Percentiles rank a stretch among this genome's conserved stretches.
Evolutionary conservation across 768 basidiomycete genomes (phyloP).

Genomic region (Boletus tylopilopsis): DNA sequence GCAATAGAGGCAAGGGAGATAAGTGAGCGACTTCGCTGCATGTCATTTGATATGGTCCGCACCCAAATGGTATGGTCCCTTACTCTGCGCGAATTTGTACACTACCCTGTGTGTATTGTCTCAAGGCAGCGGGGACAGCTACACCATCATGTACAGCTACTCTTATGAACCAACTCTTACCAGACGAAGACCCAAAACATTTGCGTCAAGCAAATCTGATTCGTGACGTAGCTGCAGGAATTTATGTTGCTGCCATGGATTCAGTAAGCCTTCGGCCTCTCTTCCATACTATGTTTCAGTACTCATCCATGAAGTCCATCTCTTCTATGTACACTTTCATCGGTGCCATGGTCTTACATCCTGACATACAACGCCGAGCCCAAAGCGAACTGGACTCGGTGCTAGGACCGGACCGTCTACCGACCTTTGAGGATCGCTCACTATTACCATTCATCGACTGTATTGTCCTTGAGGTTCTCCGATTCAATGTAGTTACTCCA

Average conservation of each 20-base stretch:
- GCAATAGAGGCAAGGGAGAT: background rate
- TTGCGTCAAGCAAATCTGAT: conserved; percentile 7
- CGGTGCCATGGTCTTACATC: conserved; percentile 11
- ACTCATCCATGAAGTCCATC: conserved; percentile 1
- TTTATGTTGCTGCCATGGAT: conserved; percentile 13
- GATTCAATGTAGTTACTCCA: conserved; percentile 11
- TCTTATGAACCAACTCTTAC: conserved; percentile 6
- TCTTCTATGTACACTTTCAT: conserved; percentile 8
- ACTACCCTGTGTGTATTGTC: background rate
- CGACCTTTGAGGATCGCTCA: conserved; percentile 12
- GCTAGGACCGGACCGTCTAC: conserved; percentile 7
- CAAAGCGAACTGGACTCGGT: conserved; percentile 11
- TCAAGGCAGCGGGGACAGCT: conserved; percentile 7
- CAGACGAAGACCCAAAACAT: conserved; percentile 3
- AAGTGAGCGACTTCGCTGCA: background rate
- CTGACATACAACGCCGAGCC: conserved; percentile 12
- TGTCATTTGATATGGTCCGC: conserved; percentile 8
- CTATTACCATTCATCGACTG: conserved; percentile 13
- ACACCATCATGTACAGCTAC: conserved; percentile 10
- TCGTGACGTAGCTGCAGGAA: conserved; percentile 7
- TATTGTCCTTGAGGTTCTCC: conserved; percentile 9
- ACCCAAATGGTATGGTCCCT: conserved; percentile 3
- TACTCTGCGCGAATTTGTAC: background rate
- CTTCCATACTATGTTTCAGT: too few relatives aligned
- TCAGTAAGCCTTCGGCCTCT: background rate